These are phyloP conservation scores for Cyclotella atomus DNA, from an alignment of 108 stramenopile genomes.

Conservation along the genomic window DNA sequence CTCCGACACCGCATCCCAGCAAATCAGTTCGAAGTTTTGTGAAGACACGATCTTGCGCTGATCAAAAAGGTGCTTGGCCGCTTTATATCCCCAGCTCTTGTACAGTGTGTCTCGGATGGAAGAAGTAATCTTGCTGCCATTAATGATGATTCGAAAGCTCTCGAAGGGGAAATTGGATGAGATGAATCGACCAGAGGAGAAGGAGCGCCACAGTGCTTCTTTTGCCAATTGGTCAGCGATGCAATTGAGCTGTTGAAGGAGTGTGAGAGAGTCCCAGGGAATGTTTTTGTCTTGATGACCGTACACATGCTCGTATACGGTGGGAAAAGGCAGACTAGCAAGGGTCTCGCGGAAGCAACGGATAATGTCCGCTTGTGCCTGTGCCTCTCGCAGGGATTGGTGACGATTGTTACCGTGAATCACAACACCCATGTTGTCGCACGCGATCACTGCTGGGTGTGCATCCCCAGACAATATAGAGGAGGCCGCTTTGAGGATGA, in stretches of 20 bases:
- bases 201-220: not conserved
- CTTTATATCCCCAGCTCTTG: not conserved
- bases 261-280: not conserved
- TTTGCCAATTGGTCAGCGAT: constrained; percentile 3
- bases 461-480: not conserved
- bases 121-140: constrained; percentile 10
- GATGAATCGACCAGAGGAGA: not conserved
- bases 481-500: not conserved
- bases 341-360: not conserved
- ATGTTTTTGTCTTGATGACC: constrained; percentile 5
- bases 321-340: not conserved
- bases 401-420: not conserved
- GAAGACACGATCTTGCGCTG: not conserved
- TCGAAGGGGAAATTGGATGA: constrained; percentile 5
- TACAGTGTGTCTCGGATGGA: not conserved
- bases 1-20: constrained; percentile 1
- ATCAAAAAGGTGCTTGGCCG: not conserved
- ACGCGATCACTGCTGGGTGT: not conserved
- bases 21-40: not conserved
- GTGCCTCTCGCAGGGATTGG: not conserved
- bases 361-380: constrained; percentile 11
- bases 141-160: not conserved
- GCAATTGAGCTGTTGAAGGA: not conserved
- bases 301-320: not conserved
- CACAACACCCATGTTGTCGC: constrained; percentile 18